Evolutionary conservation across 305 asterid species (phyloP).

Genomic region (Plantago lanceolata): DNA sequence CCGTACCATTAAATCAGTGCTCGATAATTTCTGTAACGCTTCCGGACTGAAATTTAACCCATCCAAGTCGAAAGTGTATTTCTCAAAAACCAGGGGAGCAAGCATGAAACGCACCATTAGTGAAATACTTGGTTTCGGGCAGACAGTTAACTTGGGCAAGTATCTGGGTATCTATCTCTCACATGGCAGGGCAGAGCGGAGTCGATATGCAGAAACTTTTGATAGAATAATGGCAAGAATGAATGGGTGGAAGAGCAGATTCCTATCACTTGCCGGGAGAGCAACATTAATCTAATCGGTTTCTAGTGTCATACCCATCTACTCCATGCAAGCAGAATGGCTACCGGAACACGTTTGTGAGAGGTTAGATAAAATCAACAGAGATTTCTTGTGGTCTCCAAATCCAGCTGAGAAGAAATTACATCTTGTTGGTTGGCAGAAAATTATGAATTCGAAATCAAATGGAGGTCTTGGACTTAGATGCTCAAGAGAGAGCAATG

Average conservation of each 20-base stretch:
- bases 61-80: not conserved
- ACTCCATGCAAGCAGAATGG: not conserved
- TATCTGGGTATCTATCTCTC: not conserved
- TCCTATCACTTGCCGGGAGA: not conserved
- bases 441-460: not conserved
- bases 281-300: not conserved
- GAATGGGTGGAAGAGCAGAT: not conserved
- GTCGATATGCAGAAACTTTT: rapidly evolving
- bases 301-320: not conserved
- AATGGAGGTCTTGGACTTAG: not conserved
- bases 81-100: not conserved
- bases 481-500: not conserved
- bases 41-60: not conserved
- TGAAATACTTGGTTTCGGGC: not conserved
- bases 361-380: not conserved
- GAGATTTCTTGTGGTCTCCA: not conserved
- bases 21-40: not conserved
- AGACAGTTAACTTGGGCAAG: not conserved
- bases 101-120: not conserved
- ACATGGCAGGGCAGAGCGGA: not conserved
- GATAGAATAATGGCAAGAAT: not conserved
- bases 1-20: not conserved
- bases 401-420: not conserved
- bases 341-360: not conserved
- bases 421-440: not conserved